phyloP scores from a whole-genome alignment of 1,284 basidiomycete genomes.

The Phlebopus sp. region DNA sequence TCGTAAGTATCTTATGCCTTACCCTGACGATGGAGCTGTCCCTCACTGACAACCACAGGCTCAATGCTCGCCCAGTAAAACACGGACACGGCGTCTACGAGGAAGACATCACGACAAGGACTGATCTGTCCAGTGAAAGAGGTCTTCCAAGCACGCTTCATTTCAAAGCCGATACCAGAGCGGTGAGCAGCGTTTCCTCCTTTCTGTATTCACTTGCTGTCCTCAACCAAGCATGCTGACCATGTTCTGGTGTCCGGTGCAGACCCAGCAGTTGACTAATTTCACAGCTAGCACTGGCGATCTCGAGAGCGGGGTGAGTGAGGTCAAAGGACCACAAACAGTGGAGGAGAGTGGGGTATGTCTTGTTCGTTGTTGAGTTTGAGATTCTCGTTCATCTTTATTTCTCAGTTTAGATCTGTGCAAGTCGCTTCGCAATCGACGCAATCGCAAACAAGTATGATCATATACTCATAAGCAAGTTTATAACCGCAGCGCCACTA shows the following conservation, averaged over 20 bases:
- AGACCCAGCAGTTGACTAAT: slow-evolving; percentile 21
- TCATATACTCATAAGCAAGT: no score
- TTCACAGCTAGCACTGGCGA: slow-evolving; percentile 7
- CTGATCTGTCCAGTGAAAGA: background rate
- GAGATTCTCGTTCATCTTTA: background rate
- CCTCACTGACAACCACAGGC: slow-evolving; percentile 16
- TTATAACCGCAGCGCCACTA: background rate
- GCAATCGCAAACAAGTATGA: slow-evolving; percentile 18
- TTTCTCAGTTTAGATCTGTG: slow-evolving; percentile 15
- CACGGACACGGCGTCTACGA: slow-evolving; percentile 37
- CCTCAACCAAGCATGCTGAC: background rate
- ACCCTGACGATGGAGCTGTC: background rate
- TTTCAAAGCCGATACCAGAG: slow-evolving; percentile 18
- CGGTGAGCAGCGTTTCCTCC: slow-evolving; percentile 12
- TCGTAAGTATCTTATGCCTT: slow-evolving; percentile 18
- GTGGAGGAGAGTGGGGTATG: slow-evolving; percentile 16
- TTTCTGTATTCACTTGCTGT: background rate
- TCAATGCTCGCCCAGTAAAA: slow-evolving; percentile 33
- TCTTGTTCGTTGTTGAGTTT: background rate
- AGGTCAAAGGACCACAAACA: slow-evolving; percentile 17
- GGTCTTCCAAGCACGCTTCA: slow-evolving; percentile 12
- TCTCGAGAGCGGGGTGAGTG: slow-evolving; percentile 9
- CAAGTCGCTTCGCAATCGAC: slow-evolving; percentile 20
- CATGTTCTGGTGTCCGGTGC: background rate
- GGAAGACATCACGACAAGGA: slow-evolving; percentile 25